These are phyloP conservation scores for Pyracantha coccinea DNA, from an alignment of 331 rosid genomes.

Conservation along the genomic window DNA sequence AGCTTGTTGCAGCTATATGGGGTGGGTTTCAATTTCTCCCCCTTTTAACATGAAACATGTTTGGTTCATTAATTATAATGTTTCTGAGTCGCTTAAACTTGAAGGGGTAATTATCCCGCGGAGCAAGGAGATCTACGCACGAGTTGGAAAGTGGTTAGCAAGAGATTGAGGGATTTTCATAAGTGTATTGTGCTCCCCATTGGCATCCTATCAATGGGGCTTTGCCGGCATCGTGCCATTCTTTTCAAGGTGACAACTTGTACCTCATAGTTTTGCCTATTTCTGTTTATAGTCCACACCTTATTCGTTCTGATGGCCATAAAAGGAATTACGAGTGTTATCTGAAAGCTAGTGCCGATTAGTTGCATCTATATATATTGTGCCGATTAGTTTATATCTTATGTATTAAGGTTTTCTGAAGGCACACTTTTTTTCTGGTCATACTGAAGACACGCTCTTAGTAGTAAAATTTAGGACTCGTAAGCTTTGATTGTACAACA, in stretches of 20 bases:
- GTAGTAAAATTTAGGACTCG: background rate
- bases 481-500: background rate
- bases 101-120: conserved; percentile 71
- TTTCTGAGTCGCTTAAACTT: conserved; percentile 12
- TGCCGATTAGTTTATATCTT: background rate
- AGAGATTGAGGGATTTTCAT: conserved; percentile 60
- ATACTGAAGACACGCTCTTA: background rate
- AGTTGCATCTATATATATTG: background rate
- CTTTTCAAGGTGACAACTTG: conserved; percentile 74
- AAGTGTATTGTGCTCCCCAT: conserved; percentile 89
- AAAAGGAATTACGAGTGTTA: background rate
- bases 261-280: background rate
- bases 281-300: background rate
- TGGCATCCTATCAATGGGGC: conserved; percentile 78
- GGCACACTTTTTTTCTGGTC: background rate
- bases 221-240: conserved; percentile 94
- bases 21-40: conserved; percentile 38
- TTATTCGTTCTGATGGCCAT: background rate
- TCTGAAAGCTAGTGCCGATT: background rate
- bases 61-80: background rate
- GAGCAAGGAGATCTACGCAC: conserved; percentile 82
- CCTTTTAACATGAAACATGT: background rate
- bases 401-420: background rate
- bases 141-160: conserved; percentile 82
- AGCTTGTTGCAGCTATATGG: conserved; percentile 91